Conservation (phyloP, 192 early-diverging fungal species). For the Entophlyctis luteolus region DNA sequence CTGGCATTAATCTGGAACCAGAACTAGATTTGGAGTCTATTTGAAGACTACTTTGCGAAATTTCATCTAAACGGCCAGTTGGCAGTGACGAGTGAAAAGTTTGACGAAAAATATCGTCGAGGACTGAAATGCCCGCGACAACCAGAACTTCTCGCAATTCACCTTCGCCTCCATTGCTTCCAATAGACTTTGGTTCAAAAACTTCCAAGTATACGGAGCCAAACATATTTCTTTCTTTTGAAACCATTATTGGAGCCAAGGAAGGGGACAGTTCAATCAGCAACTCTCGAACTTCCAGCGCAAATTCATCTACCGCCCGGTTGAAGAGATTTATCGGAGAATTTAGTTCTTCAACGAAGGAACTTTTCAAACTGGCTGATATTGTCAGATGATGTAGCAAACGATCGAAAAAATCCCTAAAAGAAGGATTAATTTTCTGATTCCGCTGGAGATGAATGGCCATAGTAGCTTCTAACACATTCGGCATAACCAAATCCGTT, state of each 20-base stretch:
- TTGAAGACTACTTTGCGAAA: too few species aligned
- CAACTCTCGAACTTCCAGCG: slow-evolving; percentile 31
- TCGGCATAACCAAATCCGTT: background rate
- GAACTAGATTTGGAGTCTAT: too few species aligned
- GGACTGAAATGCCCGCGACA: slow-evolving; percentile 2
- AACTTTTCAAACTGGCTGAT: slow-evolving; percentile 5
- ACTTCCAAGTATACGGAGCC: background rate
- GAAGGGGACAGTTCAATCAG: slow-evolving; percentile 17
- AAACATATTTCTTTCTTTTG: background rate
- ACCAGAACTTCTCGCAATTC: slow-evolving; percentile 4
- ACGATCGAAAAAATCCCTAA: slow-evolving; percentile 11
- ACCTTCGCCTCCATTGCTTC: background rate
- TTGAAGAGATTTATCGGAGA: slow-evolving; percentile 28
- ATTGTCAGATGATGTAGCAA: background rate
- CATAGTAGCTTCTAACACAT: background rate
- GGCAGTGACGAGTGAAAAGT: too few species aligned
- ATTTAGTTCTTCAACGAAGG: slow-evolving; percentile 32
- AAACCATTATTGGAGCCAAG: slow-evolving; percentile 22
- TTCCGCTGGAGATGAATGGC: too few species aligned
- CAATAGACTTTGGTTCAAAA: background rate
- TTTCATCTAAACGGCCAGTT: too few species aligned
- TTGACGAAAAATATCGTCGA: slow-evolving; percentile 11
- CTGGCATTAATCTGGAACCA: too few species aligned
- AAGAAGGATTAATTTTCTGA: background rate
- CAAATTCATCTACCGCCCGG: slow-evolving; percentile 39